These are phyloP conservation scores for Ceratocystis huliohia DNA, from an alignment of 2,329 filamentous ascomycete genomes.

Conservation along the genomic window DNA sequence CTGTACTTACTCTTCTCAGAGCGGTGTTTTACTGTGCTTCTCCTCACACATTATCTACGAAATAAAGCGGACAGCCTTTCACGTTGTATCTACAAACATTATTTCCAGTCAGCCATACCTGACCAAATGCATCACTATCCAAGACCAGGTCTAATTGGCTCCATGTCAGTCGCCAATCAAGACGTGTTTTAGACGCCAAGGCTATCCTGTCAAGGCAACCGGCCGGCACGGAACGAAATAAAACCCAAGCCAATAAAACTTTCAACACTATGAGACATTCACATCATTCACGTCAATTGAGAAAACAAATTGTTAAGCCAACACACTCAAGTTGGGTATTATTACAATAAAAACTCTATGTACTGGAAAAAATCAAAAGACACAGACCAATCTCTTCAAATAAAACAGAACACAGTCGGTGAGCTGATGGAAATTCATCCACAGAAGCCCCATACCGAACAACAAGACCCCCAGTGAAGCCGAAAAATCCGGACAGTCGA, in stretches of 20 bases:
- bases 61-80: too few relatives aligned
- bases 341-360: conserved; percentile 21
- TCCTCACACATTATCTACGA: too few relatives aligned
- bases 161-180: too few relatives aligned
- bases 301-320: conserved; percentile 18
- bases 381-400: neutral
- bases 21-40: too few relatives aligned
- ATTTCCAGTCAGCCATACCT: too few relatives aligned
- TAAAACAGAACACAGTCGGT: neutral
- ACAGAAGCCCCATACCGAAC: neutral
- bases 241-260: neutral
- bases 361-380: conserved; percentile 16
- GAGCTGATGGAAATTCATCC: neutral
- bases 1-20: too few relatives aligned
- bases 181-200: too few relatives aligned
- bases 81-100: too few relatives aligned
- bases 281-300: neutral
- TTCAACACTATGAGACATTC: neutral
- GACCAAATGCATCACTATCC: too few relatives aligned
- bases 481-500: neutral
- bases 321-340: conserved; percentile 22
- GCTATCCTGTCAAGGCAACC: too few relatives aligned
- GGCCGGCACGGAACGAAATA: too few relatives aligned
- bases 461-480: neutral
- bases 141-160: too few relatives aligned